A percentile compares a stretch with the other conserved stretches of the same genome.
phyloP scores from a whole-genome alignment of 176 grass and related monocot genomes.

The Microstegium vimineum region DNA sequence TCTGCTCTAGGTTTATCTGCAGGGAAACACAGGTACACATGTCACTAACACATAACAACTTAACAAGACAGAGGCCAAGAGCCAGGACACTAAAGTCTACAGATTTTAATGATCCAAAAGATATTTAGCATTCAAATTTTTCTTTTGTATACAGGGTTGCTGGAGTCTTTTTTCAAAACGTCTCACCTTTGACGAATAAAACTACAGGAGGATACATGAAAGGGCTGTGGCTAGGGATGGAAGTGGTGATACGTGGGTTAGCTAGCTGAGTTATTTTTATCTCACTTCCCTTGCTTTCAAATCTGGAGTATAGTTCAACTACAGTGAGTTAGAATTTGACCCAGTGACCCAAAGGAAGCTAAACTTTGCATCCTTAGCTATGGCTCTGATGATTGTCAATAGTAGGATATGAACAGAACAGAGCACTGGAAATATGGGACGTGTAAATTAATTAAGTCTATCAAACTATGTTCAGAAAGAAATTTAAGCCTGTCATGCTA shows the following conservation, averaged over 20 bases:
- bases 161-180: background rate
- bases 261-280: background rate
- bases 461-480: background rate
- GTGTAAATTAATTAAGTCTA: background rate
- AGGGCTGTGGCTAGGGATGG: background rate
- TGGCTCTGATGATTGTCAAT: background rate
- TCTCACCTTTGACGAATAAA: background rate
- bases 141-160: background rate
- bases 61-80: background rate
- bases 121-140: background rate
- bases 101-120: background rate
- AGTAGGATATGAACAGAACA: background rate
- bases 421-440: background rate
- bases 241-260: background rate
- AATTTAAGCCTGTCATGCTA: background rate
- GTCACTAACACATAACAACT: background rate
- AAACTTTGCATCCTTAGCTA: background rate
- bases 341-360: background rate
- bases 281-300: background rate
- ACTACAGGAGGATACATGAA: background rate
- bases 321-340: background rate
- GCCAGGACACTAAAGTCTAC: background rate
- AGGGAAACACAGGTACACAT: background rate
- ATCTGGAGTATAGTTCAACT: background rate
- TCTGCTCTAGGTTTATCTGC: conserved; percentile 75